Evolutionary conservation across 2,329 filamentous ascomycete genomes (phyloP), one percentile per base, ranked within the genome.

Genomic region (Zarea fungicola): DNA sequence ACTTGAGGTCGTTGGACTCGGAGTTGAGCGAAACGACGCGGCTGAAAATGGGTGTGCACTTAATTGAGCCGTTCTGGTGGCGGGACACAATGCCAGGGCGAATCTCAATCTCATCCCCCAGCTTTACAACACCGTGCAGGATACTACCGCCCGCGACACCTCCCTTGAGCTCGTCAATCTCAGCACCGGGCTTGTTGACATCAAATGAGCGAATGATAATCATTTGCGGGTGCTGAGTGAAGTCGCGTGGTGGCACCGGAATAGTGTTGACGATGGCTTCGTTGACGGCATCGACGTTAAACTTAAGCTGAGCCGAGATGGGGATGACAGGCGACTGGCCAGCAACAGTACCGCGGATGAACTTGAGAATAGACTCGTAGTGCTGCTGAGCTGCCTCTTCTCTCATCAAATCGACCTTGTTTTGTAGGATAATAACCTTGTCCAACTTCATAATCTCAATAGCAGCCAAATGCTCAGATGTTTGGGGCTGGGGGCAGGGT

Each of bases 381-480:
- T 99, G 93, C 65, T 92, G 83, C 64, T 89, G 81, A 42, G 95
- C 93, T 54, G 87, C 89, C 67, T 97, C 92, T 77, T 96, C 89
- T 61, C 90, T 83, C 90, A 99, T 97, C 60, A 99, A 74, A 67
- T 99, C 93, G 63, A 99, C 93, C 81, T 99, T 99, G 78, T 99
- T 99, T 73, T 99, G 93, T 52, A 99, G 82, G 64, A 99, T 97
- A 68, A 99, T 96, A 72, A 99, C 96, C 75, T 99, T 95, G 71
- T 95, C 90, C 56, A 99, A 83, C 80, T 99, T 99, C 93, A 99
- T 99, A 67, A 99, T 99, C 72, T 99, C 93, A 65, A 99, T 97
- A 57, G 93, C 93, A 58, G 93, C 93, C 76, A 99, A 79, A 78
- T 99, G 93, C 75, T 99, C 93, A 21, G 92, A 96, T 16, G 93